Evolutionary conservation across 2,329 filamentous ascomycete species (phyloP).

Genomic region (Aspergillus floridensis): DNA sequence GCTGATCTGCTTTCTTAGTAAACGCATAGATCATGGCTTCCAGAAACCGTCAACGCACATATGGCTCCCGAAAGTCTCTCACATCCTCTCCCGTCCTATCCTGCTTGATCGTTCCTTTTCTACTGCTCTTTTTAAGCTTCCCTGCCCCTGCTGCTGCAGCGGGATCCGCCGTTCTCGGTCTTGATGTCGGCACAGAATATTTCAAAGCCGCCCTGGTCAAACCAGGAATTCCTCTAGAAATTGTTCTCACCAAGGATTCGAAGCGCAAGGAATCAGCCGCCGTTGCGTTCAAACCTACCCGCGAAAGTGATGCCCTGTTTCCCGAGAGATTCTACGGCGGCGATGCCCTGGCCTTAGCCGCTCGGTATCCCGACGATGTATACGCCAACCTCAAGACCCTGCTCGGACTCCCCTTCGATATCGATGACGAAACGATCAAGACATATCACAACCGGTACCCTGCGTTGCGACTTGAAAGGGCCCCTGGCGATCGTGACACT

Average conservation of each 20-base stretch:
- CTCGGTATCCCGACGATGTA: conserved; percentile 87
- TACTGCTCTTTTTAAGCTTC: conserved; percentile 55
- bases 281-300: conserved; percentile 88
- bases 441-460: conserved; percentile 77
- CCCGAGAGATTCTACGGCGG: conserved; percentile 90
- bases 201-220: conserved; percentile 96
- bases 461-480: conserved; percentile 64
- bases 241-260: conserved; percentile 96
- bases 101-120: conserved; percentile 48
- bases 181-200: conserved; percentile 94
- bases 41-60: conserved; percentile 27
- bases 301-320: conserved; percentile 63
- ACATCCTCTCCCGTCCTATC: conserved; percentile 37
- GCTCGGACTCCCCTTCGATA: conserved; percentile 64
- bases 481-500: conserved; percentile 58
- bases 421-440: conserved; percentile 53
- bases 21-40: conserved; percentile 32
- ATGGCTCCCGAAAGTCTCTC: conserved; percentile 14
- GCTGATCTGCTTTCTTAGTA: background rate
- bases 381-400: conserved; percentile 92
- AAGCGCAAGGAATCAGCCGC: conserved; percentile 91
- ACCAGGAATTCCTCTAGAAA: conserved; percentile 93
- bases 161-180: conserved; percentile 76
- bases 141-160: conserved; percentile 58
- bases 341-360: conserved; percentile 82